phyloP scores from a whole-genome alignment of 345 rosid genomes.

The Salix koriyanagi region DNA sequence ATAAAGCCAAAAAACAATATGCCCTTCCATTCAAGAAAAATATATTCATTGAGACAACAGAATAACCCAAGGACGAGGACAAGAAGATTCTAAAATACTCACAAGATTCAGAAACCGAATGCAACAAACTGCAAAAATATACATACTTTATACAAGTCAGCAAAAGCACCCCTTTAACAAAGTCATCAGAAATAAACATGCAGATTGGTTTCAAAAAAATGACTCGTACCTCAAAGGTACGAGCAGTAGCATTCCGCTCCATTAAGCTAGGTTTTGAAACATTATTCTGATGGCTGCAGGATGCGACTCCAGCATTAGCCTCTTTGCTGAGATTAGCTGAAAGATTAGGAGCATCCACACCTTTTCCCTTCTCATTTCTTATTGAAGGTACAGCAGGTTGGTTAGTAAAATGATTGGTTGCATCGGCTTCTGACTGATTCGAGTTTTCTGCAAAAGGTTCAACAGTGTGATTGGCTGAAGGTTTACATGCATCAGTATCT shows the following conservation, averaged over 20 bases:
- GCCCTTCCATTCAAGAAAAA: neutral
- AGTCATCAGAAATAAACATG: neutral
- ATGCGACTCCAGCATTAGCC: constrained; percentile 11
- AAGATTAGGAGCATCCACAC: neutral
- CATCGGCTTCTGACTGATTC: neutral
- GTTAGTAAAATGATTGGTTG: neutral
- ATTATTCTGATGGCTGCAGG: constrained; percentile 16
- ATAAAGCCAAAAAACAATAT: neutral
- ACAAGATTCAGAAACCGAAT: neutral
- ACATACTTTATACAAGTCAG: neutral
- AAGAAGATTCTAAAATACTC: too few relatives aligned
- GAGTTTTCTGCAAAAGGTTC: neutral
- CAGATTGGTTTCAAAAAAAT: neutral
- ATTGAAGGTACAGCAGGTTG: neutral
- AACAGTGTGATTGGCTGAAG: neutral
- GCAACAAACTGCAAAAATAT: neutral
- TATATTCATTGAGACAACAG: neutral
- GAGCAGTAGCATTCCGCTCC: constrained; percentile 52
- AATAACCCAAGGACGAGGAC: too few relatives aligned
- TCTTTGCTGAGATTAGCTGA: neutral
- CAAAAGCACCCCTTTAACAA: neutral
- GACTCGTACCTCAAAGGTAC: constrained; percentile 41
- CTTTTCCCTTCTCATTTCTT: neutral
- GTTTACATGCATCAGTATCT: neutral
- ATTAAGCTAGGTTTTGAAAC: constrained; percentile 37